phyloP scores from a whole-genome alignment of 2,329 filamentous ascomycete genomes.

The Chalara sp. region DNA sequence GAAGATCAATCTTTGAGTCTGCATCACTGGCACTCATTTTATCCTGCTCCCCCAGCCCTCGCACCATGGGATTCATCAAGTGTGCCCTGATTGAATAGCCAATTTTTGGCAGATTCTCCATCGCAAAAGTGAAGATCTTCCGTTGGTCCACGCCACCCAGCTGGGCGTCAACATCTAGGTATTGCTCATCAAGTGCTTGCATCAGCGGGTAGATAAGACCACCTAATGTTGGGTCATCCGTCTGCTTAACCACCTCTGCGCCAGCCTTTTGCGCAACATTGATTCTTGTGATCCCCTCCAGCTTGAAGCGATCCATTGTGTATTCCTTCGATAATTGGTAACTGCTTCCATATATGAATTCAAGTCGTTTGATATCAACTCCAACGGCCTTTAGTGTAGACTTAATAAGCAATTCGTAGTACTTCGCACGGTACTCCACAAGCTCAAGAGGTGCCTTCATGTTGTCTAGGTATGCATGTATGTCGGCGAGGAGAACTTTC shows the following conservation, averaged over 20 bases:
- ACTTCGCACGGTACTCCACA: slow-evolving; percentile 72
- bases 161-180: slow-evolving; percentile 81
- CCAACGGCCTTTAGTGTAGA: slow-evolving; percentile 48
- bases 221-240: slow-evolving; percentile 64
- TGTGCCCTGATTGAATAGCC: slow-evolving; percentile 71
- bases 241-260: slow-evolving; percentile 91
- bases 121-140: slow-evolving; percentile 82
- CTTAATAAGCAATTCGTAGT: slow-evolving; percentile 74
- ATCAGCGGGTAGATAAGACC: slow-evolving; percentile 80
- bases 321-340: slow-evolving; percentile 73
- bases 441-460: slow-evolving; percentile 85
- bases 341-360: slow-evolving; percentile 76
- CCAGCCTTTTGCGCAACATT: slow-evolving; percentile 73
- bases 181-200: slow-evolving; percentile 78
- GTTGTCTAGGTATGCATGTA: slow-evolving; percentile 76
- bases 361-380: slow-evolving; percentile 67
- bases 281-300: slow-evolving; percentile 37
- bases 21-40: slow-evolving; percentile 81
- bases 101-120: slow-evolving; percentile 77
- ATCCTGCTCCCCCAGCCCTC: slow-evolving; percentile 68
- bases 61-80: slow-evolving; percentile 82
- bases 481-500: slow-evolving; percentile 66
- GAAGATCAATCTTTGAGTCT: slow-evolving; percentile 87
- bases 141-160: slow-evolving; percentile 84
- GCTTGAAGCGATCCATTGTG: slow-evolving; percentile 80